Base-by-base conservation (phyloP, 1,139 yeast genomes). In the Zygosaccharomyces sapae region DNA sequence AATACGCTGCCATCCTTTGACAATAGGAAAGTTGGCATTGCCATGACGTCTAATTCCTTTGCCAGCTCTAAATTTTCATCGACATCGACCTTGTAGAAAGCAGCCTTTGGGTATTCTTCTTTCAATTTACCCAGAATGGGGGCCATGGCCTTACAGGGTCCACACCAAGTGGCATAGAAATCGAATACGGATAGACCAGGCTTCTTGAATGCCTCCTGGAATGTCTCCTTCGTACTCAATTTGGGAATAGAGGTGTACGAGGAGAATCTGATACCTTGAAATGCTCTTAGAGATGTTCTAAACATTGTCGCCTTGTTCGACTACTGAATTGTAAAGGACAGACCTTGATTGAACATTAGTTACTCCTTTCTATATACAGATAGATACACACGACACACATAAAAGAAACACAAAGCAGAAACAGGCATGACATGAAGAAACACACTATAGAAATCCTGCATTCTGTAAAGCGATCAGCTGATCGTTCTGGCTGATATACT, bases 161-260 rank as follows among this genome's bases (percentile, higher is more conserved):
- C 95, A 71, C 96, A 88, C 96, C 96, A 88, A 44, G 84, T 79
- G 45, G 96, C 96, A 63, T 77, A 83, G 68, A 86, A 88, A 68
- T 88, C 96, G 52, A 87, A 84, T 33, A 86, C 79, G 39, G 85
- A 80, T 57, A 83, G 72, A 41, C 73, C 73, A 59, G 72, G 69
- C 45, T 67, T 62, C 54, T 78, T 72, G 38, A 77, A 73, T 12
- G 47, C 47, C 25, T 69, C 70, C 33, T 72, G 68, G 63, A 81
- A 81, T 56, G 78, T 80, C 45, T 71, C 62, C 38, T 69, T 57
- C 31, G 44, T 35, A 4, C 42, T 43, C 41, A 57, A 18, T 24
- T 56, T 53, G 6, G 53, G 47, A 19, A 57, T 48, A 1, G 50
- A 47, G 6, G 45, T 40, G 44, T 46, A 46, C 20, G 45, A 44